Evolutionary conservation across 1,284 basidiomycete species (phyloP), one percentile per base, ranked within the genome.

Genomic region (Melampsora occidentalis): DNA sequence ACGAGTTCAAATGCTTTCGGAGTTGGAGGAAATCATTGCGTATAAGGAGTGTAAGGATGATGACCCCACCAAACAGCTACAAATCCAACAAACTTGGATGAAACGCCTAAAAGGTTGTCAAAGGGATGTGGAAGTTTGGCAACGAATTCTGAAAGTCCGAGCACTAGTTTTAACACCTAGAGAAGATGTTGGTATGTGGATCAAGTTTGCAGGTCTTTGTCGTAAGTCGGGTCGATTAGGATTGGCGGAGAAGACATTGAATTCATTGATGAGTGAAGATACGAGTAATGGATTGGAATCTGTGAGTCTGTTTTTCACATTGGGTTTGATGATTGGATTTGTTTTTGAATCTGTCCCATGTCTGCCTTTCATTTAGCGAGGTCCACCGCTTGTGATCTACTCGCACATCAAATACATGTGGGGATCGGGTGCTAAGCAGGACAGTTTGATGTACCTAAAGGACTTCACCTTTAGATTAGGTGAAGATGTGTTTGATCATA

Each of bases 81-180:
- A 81, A 12, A 94, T 95, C 86, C 87, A 92, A 69, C 91, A 90
- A 83, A 97, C 94, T 0, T 80, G 77, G 78, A 78, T 79, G 78
- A 80, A 79, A 80, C 94, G 93, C 78, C 84, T 99, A 59, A 91
- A 94, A 85, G 97, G 95, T 2, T 98, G 96, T 83, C 95, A 99
- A 82, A 92, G 94, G 20, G 97, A 99, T 80, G 97, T 99, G 22
- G 97, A 99, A 83, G 94, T 97, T 4, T 99, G 97, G 97, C 97
- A 99, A 84, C 90, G 96, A 28, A 94, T 99, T 66, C 85, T 99
- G 20, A 96, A 98, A 85, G 94, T 99, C 53, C 89, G 97, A 77
- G 94, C 94, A 0, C 87, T 99, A 68, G 95, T 99, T 28, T 86
- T 98, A 42, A 92, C 90, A 63, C 97, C 97, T 0, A 92, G 92